These are phyloP conservation scores for Nannizziopsis barbatae DNA, from an alignment of 2,329 filamentous ascomycete genomes.

Conservation along the genomic window DNA sequence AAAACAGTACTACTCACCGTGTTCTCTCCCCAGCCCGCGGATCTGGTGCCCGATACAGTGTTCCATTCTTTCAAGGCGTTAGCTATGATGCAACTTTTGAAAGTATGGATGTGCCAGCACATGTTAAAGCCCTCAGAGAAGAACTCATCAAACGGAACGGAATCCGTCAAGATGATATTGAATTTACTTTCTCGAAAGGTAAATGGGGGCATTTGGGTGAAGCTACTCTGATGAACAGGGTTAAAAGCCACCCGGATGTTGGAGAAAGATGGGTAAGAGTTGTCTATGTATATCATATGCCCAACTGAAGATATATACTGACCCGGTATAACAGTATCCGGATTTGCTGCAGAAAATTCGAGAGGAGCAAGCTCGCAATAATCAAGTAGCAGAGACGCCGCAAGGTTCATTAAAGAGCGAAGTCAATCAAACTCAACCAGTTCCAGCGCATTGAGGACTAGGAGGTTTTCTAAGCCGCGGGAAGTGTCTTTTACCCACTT, in stretches of 20 bases:
- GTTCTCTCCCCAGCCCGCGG: slow-evolving; percentile 64
- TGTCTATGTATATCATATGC: not conserved
- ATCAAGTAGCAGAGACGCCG: slow-evolving; percentile 14
- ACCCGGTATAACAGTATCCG: slow-evolving; percentile 42
- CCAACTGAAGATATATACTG: not conserved
- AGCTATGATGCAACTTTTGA: slow-evolving; percentile 69
- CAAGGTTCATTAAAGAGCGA: slow-evolving; percentile 7
- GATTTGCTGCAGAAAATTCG: slow-evolving; percentile 45
- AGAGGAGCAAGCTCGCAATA: slow-evolving; percentile 42
- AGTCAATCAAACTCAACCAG: not conserved
- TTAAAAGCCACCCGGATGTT: slow-evolving; percentile 81
- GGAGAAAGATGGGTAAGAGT: slow-evolving; percentile 57
- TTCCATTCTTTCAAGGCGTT: slow-evolving; percentile 84
- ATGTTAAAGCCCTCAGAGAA: slow-evolving; percentile 51
- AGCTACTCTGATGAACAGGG: slow-evolving; percentile 69
- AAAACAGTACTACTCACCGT: slow-evolving; percentile 60
- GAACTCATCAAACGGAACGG: slow-evolving; percentile 48
- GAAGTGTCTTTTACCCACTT: not conserved
- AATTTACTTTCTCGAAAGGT: slow-evolving; percentile 72
- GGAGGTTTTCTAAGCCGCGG: not conserved
- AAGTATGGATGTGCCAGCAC: slow-evolving; percentile 57
- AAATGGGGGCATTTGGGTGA: slow-evolving; percentile 60
- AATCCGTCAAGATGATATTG: slow-evolving; percentile 58
- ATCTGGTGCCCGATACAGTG: slow-evolving; percentile 60
- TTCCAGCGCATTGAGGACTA: slow-evolving; percentile 7